Conservation (phyloP, 2,329 filamentous ascomycete species). For the Venturia oleaginea region DNA sequence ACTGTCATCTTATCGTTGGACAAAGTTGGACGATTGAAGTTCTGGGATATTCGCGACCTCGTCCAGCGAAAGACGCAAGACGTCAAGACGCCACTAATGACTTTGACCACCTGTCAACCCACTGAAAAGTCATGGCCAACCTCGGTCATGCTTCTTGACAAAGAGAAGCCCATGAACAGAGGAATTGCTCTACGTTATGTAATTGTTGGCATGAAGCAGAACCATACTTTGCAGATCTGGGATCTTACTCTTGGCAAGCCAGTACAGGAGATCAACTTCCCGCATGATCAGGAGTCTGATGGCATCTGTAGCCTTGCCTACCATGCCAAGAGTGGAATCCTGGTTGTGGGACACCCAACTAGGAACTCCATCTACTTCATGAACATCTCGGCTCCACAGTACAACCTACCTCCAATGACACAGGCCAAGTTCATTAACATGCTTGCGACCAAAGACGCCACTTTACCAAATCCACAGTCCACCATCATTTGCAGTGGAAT, state of each 20-base stretch:
- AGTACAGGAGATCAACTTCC: constrained; percentile 93
- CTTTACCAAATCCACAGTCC: constrained; percentile 73
- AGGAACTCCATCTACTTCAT: constrained; percentile 97
- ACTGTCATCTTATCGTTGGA: constrained; percentile 89
- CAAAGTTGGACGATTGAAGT: constrained; percentile 91
- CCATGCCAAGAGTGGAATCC: constrained; percentile 83
- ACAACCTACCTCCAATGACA: constrained; percentile 68
- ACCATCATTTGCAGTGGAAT: constrained; percentile 97
- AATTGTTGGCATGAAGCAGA: constrained; percentile 97
- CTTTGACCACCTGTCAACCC: constrained; percentile 75
- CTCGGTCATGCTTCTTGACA: constrained; percentile 91
- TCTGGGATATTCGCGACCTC: constrained; percentile 91
- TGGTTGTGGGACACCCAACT: constrained; percentile 90
- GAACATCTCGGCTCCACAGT: constrained; percentile 87
- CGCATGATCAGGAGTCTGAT: constrained; percentile 91
- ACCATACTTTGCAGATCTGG: constrained; percentile 97
- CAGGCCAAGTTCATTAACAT: constrained; percentile 83
- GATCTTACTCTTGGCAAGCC: constrained; percentile 91
- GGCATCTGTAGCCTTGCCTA: constrained; percentile 97
- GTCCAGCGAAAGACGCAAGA: constrained; percentile 49
- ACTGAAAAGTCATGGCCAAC: constrained; percentile 95
- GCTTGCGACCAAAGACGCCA: constrained; percentile 51
- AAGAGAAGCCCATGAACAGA: constrained; percentile 86
- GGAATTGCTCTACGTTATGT: constrained; percentile 86
- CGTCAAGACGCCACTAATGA: constrained; percentile 77